Evolutionary conservation across 225 moss, liverwort and hornwort species (phyloP).

Genomic region (Pseudoscleropodium purum): DNA sequence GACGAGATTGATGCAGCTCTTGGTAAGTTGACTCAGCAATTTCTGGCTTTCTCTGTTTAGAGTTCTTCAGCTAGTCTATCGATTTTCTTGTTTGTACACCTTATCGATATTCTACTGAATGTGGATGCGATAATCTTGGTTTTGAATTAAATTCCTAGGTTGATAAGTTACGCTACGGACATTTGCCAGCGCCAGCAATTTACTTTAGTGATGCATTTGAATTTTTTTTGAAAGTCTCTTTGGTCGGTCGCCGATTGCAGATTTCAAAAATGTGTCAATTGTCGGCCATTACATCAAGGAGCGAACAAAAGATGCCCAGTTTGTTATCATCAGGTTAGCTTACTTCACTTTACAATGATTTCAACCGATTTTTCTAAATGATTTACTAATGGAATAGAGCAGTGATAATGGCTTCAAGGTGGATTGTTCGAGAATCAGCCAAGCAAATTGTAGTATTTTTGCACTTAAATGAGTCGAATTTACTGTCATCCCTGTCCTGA

Average conservation of each 20-base stretch:
- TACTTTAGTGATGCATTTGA: background rate
- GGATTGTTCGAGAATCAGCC: background rate
- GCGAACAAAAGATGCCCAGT: constrained; percentile 94
- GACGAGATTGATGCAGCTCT: constrained; percentile 99
- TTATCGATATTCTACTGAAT: background rate
- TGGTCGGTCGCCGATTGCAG: constrained; percentile 40
- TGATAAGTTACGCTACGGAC: background rate
- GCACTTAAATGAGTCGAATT: background rate
- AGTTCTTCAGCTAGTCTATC: background rate
- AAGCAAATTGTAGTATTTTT: background rate
- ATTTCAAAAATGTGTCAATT: constrained; percentile 98
- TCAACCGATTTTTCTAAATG: background rate
- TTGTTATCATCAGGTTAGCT: constrained; percentile 86
- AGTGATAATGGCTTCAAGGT: background rate
- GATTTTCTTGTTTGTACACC: background rate
- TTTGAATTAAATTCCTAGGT: background rate
- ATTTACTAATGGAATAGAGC: background rate
- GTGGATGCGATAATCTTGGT: background rate
- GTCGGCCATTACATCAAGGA: constrained; percentile 99
- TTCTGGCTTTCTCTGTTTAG: background rate
- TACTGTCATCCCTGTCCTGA: background rate
- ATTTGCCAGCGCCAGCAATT: background rate
- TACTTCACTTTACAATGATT: background rate
- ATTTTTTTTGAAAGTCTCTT: background rate
- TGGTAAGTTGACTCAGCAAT: constrained; percentile 30